phyloP scores from a whole-genome alignment of 306 rosid genomes.

The Fragaria ananassa region DNA sequence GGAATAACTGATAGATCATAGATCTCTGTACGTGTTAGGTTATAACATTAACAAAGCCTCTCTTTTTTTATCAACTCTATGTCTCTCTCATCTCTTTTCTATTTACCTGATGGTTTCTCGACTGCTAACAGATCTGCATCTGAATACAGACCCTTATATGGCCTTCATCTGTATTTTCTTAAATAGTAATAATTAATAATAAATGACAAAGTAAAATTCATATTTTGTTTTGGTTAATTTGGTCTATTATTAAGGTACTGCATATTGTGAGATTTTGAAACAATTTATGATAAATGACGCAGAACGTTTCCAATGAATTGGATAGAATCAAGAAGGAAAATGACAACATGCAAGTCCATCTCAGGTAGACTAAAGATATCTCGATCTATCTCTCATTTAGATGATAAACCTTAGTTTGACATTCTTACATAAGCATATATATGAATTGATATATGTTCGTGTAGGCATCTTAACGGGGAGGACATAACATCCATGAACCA shows the following conservation, averaged over 20 bases:
- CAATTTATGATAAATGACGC: constrained; percentile 6
- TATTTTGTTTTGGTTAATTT: not conserved
- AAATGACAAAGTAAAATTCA: not conserved
- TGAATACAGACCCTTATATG: not conserved
- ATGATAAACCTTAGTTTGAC: not conserved
- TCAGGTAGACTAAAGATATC: constrained; percentile 44
- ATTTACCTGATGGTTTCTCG: not conserved
- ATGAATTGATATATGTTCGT: constrained; percentile 7
- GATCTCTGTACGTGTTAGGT: constrained; percentile 1
- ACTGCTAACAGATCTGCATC: not conserved
- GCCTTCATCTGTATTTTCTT: not conserved
- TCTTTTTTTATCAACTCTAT: not conserved
- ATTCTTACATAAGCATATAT: not conserved
- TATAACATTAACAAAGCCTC: constrained; percentile 10
- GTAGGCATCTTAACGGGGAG: constrained; percentile 88
- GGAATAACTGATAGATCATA: constrained; percentile 22
- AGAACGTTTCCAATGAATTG: constrained; percentile 79
- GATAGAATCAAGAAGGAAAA: constrained; percentile 85
- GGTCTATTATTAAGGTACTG: not conserved
- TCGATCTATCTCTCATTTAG: not conserved
- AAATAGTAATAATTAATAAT: not conserved
- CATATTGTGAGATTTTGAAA: constrained; percentile 24
- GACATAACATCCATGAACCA: constrained; percentile 66
- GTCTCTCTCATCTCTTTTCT: constrained; percentile 6
- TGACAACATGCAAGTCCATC: constrained; percentile 80